These are phyloP conservation scores for Didymella sp. DNA, from an alignment of 2,329 filamentous ascomycete genomes.

Conservation along the genomic window DNA sequence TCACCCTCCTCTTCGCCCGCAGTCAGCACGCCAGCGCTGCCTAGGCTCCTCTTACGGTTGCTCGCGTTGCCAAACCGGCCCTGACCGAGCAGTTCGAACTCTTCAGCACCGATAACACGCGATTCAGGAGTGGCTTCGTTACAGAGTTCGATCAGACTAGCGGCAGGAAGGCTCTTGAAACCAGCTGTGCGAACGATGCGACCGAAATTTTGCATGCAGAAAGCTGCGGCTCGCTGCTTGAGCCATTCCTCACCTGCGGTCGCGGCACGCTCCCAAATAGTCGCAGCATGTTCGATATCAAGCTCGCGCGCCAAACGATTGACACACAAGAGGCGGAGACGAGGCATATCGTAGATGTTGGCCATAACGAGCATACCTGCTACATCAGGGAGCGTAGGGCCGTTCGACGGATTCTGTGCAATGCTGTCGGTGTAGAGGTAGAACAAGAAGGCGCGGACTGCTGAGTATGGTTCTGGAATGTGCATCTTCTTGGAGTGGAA, in stretches of 20 bases:
- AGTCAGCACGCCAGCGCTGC: slow-evolving; percentile 47
- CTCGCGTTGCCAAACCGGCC: slow-evolving; percentile 51
- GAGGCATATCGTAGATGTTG: slow-evolving; percentile 96
- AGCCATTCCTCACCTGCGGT: slow-evolving; percentile 94
- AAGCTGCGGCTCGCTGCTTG: slow-evolving; percentile 82
- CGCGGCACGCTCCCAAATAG: slow-evolving; percentile 93
- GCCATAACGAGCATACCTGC: slow-evolving; percentile 96
- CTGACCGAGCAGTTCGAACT: slow-evolving; percentile 69
- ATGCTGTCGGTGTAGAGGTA: slow-evolving; percentile 98
- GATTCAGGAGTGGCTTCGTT: slow-evolving; percentile 94
- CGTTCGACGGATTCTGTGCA: slow-evolving; percentile 51
- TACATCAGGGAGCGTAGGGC: slow-evolving; percentile 76
- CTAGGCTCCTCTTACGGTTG: slow-evolving; percentile 54
- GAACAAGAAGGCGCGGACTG: slow-evolving; percentile 92
- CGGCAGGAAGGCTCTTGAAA: slow-evolving; percentile 80
- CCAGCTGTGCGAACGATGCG: slow-evolving; percentile 87
- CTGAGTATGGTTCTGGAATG: slow-evolving; percentile 93
- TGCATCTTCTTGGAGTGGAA: slow-evolving; percentile 98
- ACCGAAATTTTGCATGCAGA: slow-evolving; percentile 94
- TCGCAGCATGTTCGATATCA: slow-evolving; percentile 91
- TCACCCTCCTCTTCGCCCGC: slow-evolving; percentile 53
- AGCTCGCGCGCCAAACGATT: slow-evolving; percentile 89
- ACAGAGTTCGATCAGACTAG: slow-evolving; percentile 85
- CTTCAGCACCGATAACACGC: slow-evolving; percentile 86
- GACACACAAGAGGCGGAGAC: slow-evolving; percentile 87